Percentiles rank a stretch among this genome's conserved stretches.
Conservation (phyloP, 2,329 filamentous ascomycete species). For the Arthrobotrys entomopaga region DNA sequence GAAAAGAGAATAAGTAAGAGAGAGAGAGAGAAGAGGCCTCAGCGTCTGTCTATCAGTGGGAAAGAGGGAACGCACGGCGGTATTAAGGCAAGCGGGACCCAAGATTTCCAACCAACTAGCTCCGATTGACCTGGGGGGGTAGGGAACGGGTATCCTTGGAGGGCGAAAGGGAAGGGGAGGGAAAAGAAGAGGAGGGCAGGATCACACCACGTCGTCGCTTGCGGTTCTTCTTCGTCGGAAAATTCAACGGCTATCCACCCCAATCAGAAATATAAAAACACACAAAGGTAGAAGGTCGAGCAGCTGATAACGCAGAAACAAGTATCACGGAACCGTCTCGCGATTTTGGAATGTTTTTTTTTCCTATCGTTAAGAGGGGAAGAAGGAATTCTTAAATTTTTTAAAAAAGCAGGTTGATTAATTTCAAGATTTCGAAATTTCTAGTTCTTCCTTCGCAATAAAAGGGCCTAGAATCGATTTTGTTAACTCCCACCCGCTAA, state of each 20-base stretch:
- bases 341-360: slow-evolving; percentile 25
- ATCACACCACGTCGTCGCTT: slow-evolving; percentile 56
- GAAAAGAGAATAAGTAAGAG: too few species aligned
- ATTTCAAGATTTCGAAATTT: neutral
- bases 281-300: slow-evolving; percentile 45
- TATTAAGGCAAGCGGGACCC: slow-evolving; percentile 20
- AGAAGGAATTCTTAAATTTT: neutral
- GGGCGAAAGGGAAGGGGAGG: neutral
- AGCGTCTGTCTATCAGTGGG: neutral
- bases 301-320: slow-evolving; percentile 29
- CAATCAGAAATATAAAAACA: slow-evolving; percentile 34
- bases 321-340: slow-evolving; percentile 35
- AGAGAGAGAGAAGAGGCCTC: neutral
- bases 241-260: slow-evolving; percentile 48
- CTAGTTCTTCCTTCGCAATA: neutral
- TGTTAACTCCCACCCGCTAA: too few species aligned
- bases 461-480: slow-evolving; percentile 24
- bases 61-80: slow-evolving; percentile 14
- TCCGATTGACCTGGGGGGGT: neutral
- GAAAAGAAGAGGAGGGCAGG: slow-evolving; percentile 1
- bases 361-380: slow-evolving; percentile 1
- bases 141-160: too few species aligned
- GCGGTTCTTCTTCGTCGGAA: slow-evolving; percentile 52
- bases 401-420: slow-evolving; percentile 7
- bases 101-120: slow-evolving; percentile 30